Evolutionary conservation across 2,329 filamentous ascomycete species (phyloP).

Genomic region (Endothia cerciana): DNA sequence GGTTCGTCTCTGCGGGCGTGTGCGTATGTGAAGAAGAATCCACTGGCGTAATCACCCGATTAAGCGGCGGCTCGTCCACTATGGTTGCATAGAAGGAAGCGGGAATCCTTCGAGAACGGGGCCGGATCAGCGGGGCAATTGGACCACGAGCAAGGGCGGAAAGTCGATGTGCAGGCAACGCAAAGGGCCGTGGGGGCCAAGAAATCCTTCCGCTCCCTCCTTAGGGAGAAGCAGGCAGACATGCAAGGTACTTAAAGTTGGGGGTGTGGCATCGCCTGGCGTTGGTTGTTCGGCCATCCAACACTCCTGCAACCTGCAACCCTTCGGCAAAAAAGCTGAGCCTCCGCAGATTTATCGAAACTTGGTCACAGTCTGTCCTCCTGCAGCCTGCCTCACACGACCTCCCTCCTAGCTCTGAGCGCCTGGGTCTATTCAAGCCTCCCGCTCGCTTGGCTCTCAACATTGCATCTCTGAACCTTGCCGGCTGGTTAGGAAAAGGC

Average conservation of each 20-base stretch:
- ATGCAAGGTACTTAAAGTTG: background rate
- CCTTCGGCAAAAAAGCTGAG: background rate
- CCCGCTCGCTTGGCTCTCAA: too few species aligned
- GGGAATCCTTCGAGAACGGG: background rate
- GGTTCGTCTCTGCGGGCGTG: too few species aligned
- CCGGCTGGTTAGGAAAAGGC: background rate
- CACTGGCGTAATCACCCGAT: background rate
- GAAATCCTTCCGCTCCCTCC: conserved; percentile 3
- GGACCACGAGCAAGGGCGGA: background rate
- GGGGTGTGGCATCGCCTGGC: background rate
- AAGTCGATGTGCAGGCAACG: background rate
- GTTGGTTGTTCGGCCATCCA: background rate
- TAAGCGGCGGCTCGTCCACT: background rate
- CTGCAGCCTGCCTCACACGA: background rate
- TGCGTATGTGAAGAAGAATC: background rate
- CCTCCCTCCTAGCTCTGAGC: background rate
- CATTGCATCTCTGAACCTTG: background rate
- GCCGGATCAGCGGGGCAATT: background rate
- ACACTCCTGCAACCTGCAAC: background rate
- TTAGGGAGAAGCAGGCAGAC: background rate
- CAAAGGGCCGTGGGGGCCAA: background rate
- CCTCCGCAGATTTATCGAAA: background rate
- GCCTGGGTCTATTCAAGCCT: background rate
- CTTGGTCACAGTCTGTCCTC: background rate
- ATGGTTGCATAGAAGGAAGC: background rate